phyloP scores from a whole-genome alignment of 768 basidiomycete genomes.

The Tricholoma matsutake region DNA sequence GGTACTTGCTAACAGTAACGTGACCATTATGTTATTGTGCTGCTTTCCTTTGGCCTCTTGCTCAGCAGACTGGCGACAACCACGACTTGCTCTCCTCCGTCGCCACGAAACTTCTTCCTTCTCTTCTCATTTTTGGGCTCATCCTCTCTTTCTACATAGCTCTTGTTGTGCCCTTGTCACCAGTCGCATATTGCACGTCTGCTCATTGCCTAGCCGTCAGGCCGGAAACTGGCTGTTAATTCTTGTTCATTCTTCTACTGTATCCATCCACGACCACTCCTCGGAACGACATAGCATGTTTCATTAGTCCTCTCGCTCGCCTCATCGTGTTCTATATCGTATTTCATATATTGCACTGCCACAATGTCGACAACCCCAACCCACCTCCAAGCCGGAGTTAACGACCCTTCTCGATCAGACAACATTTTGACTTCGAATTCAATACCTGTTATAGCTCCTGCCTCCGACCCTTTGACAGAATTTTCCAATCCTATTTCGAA shows the following conservation, averaged over 20 bases:
- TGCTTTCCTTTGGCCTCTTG: not conserved
- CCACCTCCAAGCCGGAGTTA: conserved; percentile 15
- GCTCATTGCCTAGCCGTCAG: conserved; percentile 5
- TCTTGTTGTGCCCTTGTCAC: not conserved
- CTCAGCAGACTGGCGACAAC: conserved; percentile 11
- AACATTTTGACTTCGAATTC: conserved; percentile 21
- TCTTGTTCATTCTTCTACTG: conserved; percentile 7
- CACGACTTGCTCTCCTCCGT: conserved; percentile 2
- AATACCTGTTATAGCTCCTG: conserved; percentile 8
- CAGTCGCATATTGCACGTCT: not conserved
- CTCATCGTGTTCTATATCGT: conserved; percentile 5
- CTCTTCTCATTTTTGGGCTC: conserved; percentile 1
- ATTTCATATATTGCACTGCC: conserved; percentile 5
- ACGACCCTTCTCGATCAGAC: conserved; percentile 30
- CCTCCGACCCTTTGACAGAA: conserved; percentile 6
- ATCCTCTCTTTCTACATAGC: not conserved
- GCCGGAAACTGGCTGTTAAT: conserved; percentile 18
- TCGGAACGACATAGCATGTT: conserved; percentile 13
- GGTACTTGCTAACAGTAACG: conserved; percentile 7
- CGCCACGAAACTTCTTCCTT: not conserved
- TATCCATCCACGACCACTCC: conserved; percentile 12
- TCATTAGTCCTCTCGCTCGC: conserved; percentile 10
- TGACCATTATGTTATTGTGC: conserved; percentile 12
- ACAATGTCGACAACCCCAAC: conserved; percentile 20
- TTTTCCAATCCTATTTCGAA: conserved; percentile 6